Base-by-base conservation (phyloP, 2,329 filamentous ascomycete species). In the Penicillium sp. region DNA sequence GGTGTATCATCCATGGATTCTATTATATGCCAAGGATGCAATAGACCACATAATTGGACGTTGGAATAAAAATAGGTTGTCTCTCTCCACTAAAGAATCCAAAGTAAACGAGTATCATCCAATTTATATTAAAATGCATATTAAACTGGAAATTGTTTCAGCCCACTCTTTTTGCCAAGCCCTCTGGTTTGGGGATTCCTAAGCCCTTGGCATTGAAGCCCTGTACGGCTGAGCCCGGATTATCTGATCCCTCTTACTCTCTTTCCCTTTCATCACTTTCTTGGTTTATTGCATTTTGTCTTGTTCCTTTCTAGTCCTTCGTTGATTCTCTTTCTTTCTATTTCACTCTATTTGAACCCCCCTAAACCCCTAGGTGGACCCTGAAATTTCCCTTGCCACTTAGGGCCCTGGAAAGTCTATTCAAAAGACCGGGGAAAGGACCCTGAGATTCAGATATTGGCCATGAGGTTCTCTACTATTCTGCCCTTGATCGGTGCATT, bases 391-490 rank as follows among this genome's bases (percentile, higher is more conserved):
- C 55, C n/a, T 62, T 46, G 44, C 45, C 48, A 50, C 21, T 31
- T 41, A 50, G 58, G 53, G 49, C 51, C 55, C 60, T 60, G 52
- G 63, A 62, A 64, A 58, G 59, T 58, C 50, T 53, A 59, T 45
- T 36, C 25, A 31, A 36, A 31, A 57, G 51, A 57, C 57, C 52
- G 50, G 50, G 50, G 40, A 51, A 51, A 52, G 27, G 40, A 43
- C 38, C 45, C 43, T 38, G 29, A 33, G 25, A 7, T 38, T 23
- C 34, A 43, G 51, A 46, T 54, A 15, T 29, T 47, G 52, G 53
- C 58, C 39, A 66, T 66, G 64, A 66, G 59, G 60, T 59, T 66
- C 25, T 53, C 50, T 23, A 60, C 38, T 21, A n/a, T 66, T 1
- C 27, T 65, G 55, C 60, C 60, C 53, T 43, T 63, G 5, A 29